Evolutionary conservation across 2,329 filamentous ascomycete species (phyloP).

Genomic region (Sphaerulina populicola): DNA sequence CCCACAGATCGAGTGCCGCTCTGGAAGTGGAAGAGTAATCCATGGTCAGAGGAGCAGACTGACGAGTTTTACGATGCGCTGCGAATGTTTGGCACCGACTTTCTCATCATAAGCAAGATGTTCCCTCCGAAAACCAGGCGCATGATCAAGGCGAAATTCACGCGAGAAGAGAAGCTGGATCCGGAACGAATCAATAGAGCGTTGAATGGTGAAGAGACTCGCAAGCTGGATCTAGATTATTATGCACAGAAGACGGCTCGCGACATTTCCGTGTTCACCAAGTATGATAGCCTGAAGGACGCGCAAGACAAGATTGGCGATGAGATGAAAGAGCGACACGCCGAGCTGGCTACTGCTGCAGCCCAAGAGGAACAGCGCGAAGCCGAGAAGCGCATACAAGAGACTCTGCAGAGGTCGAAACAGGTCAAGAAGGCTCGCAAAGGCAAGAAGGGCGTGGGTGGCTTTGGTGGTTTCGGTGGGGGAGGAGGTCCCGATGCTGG

Average conservation of each 20-base stretch:
- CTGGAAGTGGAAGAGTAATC: slow-evolving; percentile 47
- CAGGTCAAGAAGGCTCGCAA: slow-evolving; percentile 28
- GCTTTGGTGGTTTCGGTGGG: slow-evolving; percentile 17
- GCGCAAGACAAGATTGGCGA: slow-evolving; percentile 31
- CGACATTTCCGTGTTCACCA: slow-evolving; percentile 34
- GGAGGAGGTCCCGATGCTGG: slow-evolving; percentile 20
- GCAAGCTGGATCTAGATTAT: slow-evolving; percentile 35
- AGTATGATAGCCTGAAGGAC: slow-evolving; percentile 30
- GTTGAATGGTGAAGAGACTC: slow-evolving; percentile 42
- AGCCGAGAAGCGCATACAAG: slow-evolving; percentile 29
- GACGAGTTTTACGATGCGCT: slow-evolving; percentile 69
- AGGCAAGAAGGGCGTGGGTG: slow-evolving; percentile 24
- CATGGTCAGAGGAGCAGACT: slow-evolving; percentile 64
- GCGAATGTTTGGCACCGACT: slow-evolving; percentile 72
- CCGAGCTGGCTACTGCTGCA: slow-evolving; percentile 30
- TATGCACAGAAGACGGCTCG: slow-evolving; percentile 35
- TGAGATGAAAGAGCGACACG: slow-evolving; percentile 27
- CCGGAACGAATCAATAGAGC: slow-evolving; percentile 56
- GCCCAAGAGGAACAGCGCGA: slow-evolving; percentile 32
- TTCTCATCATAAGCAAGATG: slow-evolving; percentile 68
- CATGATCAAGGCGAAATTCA: slow-evolving; percentile 75
- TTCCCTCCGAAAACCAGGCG: slow-evolving; percentile 64
- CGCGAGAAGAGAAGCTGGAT: slow-evolving; percentile 63
- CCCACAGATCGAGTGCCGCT: slow-evolving; percentile 39
- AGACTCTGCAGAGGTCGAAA: slow-evolving; percentile 28